A percentile compares a stretch with the other conserved stretches of the same genome.
These are phyloP conservation scores for Gelatoporia subvermispora DNA, from an alignment of 768 basidiomycete genomes.

Conservation along the genomic window DNA sequence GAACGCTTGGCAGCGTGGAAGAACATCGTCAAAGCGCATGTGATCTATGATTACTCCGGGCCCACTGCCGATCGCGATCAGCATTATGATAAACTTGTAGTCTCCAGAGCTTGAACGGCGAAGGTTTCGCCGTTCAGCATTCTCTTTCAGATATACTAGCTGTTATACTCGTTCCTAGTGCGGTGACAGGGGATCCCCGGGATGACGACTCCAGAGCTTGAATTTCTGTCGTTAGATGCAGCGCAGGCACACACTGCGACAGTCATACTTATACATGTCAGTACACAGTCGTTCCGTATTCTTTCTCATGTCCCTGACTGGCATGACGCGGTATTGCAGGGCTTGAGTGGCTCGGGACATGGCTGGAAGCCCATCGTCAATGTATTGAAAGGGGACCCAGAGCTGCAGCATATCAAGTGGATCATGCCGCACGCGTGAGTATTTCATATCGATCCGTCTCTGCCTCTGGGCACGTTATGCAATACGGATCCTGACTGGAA, in stretches of 20 bases:
- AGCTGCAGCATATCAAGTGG: slow-evolving; percentile 80
- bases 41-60: too few species aligned
- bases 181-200: too few species aligned
- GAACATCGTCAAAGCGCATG: too few species aligned
- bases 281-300: slow-evolving; percentile 18
- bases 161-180: too few species aligned
- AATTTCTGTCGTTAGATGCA: slow-evolving; percentile 50
- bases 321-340: slow-evolving; percentile 35
- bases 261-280: slow-evolving; percentile 84
- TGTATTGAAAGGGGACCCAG: slow-evolving; percentile 49
- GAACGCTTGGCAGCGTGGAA: too few species aligned
- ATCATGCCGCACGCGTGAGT: slow-evolving; percentile 80
- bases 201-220: slow-evolving; percentile 29
- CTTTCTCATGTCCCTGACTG: neutral
- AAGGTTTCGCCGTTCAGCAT: too few species aligned
- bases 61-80: too few species aligned
- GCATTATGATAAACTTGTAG: too few species aligned
- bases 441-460: neutral
- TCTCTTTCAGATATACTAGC: too few species aligned
- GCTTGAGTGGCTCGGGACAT: slow-evolving; percentile 66
- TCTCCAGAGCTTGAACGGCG: too few species aligned
- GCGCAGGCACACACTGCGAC: slow-evolving; percentile 71
- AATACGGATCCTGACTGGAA: neutral
- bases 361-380: slow-evolving; percentile 77
- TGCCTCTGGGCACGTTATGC: slow-evolving; percentile 1